These are phyloP conservation scores for Wickerhamomyces sp. DNA, from an alignment of 1,139 yeast species.

Conservation along the genomic window DNA sequence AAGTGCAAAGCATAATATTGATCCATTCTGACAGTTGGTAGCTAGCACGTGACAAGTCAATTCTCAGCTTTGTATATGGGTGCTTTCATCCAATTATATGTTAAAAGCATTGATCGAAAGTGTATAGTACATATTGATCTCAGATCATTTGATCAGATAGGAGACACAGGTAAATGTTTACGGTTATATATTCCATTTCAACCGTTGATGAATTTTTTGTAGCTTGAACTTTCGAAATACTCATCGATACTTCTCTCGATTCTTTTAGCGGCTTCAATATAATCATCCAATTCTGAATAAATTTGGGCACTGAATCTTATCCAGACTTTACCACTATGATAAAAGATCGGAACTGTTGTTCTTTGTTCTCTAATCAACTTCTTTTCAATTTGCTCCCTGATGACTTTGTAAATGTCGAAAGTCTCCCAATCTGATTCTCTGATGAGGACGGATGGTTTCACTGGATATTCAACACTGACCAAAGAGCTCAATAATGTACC, in stretches of 20 bases:
- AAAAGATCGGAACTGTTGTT: constrained; percentile 42
- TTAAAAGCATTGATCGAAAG: too few species aligned
- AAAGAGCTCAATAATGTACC: constrained; percentile 18
- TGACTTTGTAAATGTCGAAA: constrained; percentile 7
- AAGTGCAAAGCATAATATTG: too few species aligned
- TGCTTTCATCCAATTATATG: too few species aligned
- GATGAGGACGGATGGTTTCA: constrained; percentile 40
- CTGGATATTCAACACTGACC: constrained; percentile 7
- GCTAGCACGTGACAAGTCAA: too few species aligned
- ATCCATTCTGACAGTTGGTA: too few species aligned
- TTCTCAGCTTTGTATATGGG: too few species aligned
- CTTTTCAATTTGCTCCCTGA: constrained; percentile 14
- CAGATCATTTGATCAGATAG: too few species aligned
- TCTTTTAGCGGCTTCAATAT: constrained; percentile 16
- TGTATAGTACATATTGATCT: too few species aligned
- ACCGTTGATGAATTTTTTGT: constrained; percentile 2
- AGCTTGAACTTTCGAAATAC: constrained; percentile 2
- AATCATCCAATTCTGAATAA: constrained; percentile 54
- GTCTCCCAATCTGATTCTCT: constrained; percentile 9
- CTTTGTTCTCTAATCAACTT: constrained; percentile 28
- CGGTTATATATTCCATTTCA: not conserved
- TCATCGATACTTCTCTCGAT: constrained; percentile 4
- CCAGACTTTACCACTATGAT: constrained; percentile 39
- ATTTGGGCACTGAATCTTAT: constrained; percentile 57
- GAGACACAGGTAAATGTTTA: too few species aligned